phyloP scores from a whole-genome alignment of 176 grass and related monocot species.

The Zizania latifolia region DNA sequence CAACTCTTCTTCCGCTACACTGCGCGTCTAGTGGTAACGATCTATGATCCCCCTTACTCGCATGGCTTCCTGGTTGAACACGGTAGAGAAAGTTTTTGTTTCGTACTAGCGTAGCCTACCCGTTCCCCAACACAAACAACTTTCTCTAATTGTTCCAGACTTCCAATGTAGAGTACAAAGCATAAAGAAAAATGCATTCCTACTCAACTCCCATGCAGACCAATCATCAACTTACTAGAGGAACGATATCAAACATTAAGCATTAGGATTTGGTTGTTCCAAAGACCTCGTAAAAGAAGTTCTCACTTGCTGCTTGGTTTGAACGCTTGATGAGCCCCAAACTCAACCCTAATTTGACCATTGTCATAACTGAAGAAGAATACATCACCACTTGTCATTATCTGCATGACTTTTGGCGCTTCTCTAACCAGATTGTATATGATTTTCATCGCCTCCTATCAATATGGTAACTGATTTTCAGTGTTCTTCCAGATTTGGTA shows the following conservation, averaged over 20 bases:
- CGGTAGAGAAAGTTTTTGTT: no score
- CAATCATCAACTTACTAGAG: neutral
- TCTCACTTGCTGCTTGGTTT: neutral
- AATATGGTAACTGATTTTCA: neutral
- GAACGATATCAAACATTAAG: neutral
- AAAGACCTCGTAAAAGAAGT: neutral
- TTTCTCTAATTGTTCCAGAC: neutral
- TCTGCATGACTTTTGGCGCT: neutral
- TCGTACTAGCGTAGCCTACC: no score
- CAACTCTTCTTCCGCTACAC: no score
- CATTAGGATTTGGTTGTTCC: neutral
- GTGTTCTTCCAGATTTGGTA: neutral
- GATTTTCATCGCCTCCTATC: neutral
- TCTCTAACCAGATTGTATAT: neutral
- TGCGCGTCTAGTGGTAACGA: no score
- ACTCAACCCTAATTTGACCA: neutral
- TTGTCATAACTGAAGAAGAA: neutral
- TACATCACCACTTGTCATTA: neutral
- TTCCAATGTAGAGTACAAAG: neutral
- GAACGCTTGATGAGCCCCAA: neutral
- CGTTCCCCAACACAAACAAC: no score
- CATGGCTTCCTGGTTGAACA: no score
- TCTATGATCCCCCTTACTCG: no score
- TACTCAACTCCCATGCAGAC: neutral
- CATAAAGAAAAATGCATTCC: neutral